Percentiles rank a stretch among this genome's conserved stretches.
Conservation (phyloP, 148 eudicot genomes). For the Fallopia convolvulus region DNA sequence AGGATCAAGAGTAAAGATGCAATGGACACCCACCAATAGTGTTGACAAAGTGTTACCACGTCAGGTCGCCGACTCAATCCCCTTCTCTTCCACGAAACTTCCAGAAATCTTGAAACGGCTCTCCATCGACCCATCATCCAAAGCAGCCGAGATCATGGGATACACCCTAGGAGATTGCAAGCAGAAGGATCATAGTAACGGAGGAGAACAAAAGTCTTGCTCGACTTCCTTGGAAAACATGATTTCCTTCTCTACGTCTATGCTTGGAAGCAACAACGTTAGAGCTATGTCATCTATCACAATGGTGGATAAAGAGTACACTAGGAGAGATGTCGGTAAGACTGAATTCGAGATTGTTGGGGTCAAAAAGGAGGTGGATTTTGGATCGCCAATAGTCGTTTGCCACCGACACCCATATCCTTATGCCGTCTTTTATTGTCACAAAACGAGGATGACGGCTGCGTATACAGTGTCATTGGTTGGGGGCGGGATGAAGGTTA, state of each 20-base stretch:
- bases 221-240: constrained; percentile 1
- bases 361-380: neutral
- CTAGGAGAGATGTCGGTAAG: neutral
- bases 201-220: neutral
- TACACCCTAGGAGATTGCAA: neutral
- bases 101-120: neutral
- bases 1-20: neutral
- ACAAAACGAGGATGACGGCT: neutral
- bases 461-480: constrained; percentile 1
- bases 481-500: constrained; percentile 1
- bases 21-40: neutral
- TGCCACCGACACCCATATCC: neutral
- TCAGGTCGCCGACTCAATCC: neutral
- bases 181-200: neutral
- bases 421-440: neutral
- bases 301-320: neutral
- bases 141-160: neutral
- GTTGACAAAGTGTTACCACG: neutral
- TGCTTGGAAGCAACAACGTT: neutral
- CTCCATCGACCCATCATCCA: neutral
- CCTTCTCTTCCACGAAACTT: neutral
- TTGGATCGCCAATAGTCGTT: neutral
- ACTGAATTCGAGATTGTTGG: neutral
- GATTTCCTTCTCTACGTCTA: neutral
- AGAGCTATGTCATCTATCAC: neutral